These are phyloP conservation scores for Iberis pinnata DNA, from an alignment of 345 rosid genomes.

Conservation along the genomic window DNA sequence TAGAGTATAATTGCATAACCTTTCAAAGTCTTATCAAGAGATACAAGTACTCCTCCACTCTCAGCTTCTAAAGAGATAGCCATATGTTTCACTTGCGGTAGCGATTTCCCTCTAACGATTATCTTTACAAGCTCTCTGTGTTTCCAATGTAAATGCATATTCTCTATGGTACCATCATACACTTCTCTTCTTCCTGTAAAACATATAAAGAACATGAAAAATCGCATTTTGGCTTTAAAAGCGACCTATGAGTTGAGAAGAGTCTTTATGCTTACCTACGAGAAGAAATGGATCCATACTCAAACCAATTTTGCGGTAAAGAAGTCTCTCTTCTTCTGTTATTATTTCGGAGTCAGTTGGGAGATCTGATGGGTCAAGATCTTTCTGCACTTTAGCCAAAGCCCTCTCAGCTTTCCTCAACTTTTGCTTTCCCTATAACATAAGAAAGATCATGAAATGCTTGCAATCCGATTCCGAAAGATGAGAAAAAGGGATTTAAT, in stretches of 20 bases:
- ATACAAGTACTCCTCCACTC: slow-evolving; percentile 83
- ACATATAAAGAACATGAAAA: neutral
- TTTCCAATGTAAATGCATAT: slow-evolving; percentile 96
- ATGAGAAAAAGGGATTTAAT: neutral
- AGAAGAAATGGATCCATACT: slow-evolving; percentile 86
- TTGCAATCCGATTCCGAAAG: slow-evolving; percentile 1
- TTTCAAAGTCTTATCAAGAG: slow-evolving; percentile 68
- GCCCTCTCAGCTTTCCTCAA: slow-evolving; percentile 54
- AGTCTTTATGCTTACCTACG: slow-evolving; percentile 49
- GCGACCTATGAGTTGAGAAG: slow-evolving; percentile 8
- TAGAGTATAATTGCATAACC: slow-evolving; percentile 71
- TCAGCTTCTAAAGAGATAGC: slow-evolving; percentile 83
- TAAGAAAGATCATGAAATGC: slow-evolving; percentile 21
- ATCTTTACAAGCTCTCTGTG: slow-evolving; percentile 79
- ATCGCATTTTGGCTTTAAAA: neutral
- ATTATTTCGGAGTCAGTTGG: slow-evolving; percentile 77
- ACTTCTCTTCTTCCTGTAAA: slow-evolving; percentile 66
- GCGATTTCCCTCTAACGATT: slow-evolving; percentile 50
- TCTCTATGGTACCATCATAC: slow-evolving; percentile 77
- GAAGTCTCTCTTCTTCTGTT: slow-evolving; percentile 74
- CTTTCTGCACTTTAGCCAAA: slow-evolving; percentile 61
- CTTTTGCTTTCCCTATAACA: slow-evolving; percentile 60
- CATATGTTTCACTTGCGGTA: slow-evolving; percentile 68
- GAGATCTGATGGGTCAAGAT: slow-evolving; percentile 66
- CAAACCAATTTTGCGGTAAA: slow-evolving; percentile 76